Conservation (phyloP, 2,329 filamentous ascomycete genomes). For the Tolypocladium cylindrosporum region DNA sequence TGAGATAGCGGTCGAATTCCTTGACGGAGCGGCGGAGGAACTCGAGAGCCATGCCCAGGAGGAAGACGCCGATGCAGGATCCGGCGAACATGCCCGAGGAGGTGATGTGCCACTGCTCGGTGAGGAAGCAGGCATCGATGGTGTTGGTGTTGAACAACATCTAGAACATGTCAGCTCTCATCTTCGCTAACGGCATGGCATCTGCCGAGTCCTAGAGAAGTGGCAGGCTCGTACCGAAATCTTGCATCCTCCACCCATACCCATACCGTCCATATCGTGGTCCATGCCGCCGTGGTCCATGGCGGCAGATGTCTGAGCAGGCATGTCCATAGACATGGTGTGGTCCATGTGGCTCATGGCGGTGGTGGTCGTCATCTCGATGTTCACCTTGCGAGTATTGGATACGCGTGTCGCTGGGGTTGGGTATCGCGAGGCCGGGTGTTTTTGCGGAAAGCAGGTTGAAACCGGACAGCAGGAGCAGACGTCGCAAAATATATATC, state of each 20-base stretch:
- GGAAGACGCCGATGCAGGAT: slow-evolving; percentile 66
- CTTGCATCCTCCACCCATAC: slow-evolving; percentile 23
- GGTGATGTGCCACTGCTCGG: slow-evolving; percentile 58
- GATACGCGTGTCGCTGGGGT: not conserved
- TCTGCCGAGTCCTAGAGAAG: not conserved
- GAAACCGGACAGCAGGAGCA: not conserved
- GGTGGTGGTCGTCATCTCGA: slow-evolving; percentile 1
- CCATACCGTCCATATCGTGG: slow-evolving; percentile 8
- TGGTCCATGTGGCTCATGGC: slow-evolving; percentile 1
- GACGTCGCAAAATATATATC: not conserved
- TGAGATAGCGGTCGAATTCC: slow-evolving; percentile 61
- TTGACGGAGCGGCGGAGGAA: slow-evolving; percentile 58
- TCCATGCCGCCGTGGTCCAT: slow-evolving; percentile 9
- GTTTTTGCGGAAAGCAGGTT: too few relatives aligned
- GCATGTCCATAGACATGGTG: slow-evolving; percentile 4
- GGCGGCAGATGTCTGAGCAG: slow-evolving; percentile 1
- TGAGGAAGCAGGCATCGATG: slow-evolving; percentile 61
- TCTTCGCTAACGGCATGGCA: not conserved
- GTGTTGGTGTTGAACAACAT: slow-evolving; percentile 79
- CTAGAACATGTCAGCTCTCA: slow-evolving; percentile 23
- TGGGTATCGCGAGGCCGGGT: not conserved
- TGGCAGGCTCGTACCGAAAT: slow-evolving; percentile 19
- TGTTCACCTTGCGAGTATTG: not conserved
- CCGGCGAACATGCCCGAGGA: slow-evolving; percentile 65
- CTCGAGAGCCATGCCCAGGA: slow-evolving; percentile 66